Evolutionary conservation across 1,284 basidiomycete species (phyloP).

Genomic region (Earliella scabrosa): DNA sequence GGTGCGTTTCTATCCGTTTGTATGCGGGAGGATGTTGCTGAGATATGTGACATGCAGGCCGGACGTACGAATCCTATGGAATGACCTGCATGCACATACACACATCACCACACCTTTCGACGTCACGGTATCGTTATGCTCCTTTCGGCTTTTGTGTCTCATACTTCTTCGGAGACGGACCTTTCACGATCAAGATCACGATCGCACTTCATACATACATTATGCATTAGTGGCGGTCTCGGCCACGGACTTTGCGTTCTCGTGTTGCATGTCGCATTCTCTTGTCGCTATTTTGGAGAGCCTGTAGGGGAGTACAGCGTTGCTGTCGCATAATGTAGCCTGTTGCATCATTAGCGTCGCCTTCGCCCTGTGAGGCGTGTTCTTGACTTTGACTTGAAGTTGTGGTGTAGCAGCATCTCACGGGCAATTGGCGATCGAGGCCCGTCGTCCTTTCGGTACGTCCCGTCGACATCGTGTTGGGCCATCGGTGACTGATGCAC

Average conservation of each 20-base stretch:
- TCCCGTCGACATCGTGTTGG: too few relatives aligned
- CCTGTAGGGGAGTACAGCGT: background rate
- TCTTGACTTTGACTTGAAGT: too few relatives aligned
- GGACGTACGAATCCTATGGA: constrained; percentile 79
- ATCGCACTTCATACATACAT: too few relatives aligned
- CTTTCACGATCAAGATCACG: too few relatives aligned
- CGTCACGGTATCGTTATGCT: constrained; percentile 4
- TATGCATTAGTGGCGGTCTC: too few relatives aligned
- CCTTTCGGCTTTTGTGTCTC: background rate
- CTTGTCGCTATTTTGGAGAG: background rate
- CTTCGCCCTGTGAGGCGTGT: too few relatives aligned
- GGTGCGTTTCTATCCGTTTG: constrained; percentile 42
- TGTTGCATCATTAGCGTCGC: background rate
- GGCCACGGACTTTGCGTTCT: background rate
- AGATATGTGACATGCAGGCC: constrained; percentile 46
- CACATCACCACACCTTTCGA: background rate
- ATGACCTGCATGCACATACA: constrained; percentile 35
- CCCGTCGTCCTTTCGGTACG: background rate
- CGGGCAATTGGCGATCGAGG: too few relatives aligned
- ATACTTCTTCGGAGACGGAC: too few relatives aligned
- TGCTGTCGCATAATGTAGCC: constrained; percentile 2
- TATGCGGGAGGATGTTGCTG: background rate
- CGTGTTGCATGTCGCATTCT: background rate
- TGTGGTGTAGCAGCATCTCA: too few relatives aligned
- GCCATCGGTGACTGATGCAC: too few relatives aligned